phyloP scores from a whole-genome alignment of 2,329 filamentous ascomycete genomes.

The Rhinocladiella mackenziei region DNA sequence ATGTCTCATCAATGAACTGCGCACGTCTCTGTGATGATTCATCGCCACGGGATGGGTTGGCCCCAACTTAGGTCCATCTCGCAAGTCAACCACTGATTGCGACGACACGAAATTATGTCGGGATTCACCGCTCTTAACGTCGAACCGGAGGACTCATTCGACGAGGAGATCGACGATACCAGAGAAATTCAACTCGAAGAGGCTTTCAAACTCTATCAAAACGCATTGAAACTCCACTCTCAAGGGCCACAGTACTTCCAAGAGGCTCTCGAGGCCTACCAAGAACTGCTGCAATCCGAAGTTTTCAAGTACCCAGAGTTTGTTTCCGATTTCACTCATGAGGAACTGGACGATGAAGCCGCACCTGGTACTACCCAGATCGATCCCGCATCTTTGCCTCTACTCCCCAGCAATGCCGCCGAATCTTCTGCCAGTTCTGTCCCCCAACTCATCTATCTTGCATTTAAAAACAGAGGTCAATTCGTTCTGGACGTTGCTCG shows the following conservation, averaged over 20 bases:
- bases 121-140: slow-evolving; percentile 57
- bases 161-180: slow-evolving; percentile 90
- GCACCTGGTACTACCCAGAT: slow-evolving; percentile 11
- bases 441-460: slow-evolving; percentile 83
- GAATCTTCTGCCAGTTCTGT: slow-evolving; percentile 76
- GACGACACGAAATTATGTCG: slow-evolving; percentile 19
- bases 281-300: slow-evolving; percentile 80
- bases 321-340: slow-evolving; percentile 74
- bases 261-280: slow-evolving; percentile 76
- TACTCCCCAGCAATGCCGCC: slow-evolving; percentile 56
- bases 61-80: not conserved
- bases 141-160: slow-evolving; percentile 83
- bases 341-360: slow-evolving; percentile 44
- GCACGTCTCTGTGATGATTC: no score
- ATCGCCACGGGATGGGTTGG: not conserved
- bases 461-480: slow-evolving; percentile 93
- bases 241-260: slow-evolving; percentile 73
- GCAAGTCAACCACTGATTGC: not conserved
- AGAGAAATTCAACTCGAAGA: slow-evolving; percentile 97
- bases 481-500: slow-evolving; percentile 75
- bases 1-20: no score
- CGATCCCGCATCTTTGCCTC: slow-evolving; percentile 30
- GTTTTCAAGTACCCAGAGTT: slow-evolving; percentile 92
- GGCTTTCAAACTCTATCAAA: slow-evolving; percentile 89
- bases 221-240: slow-evolving; percentile 82